These are phyloP conservation scores for Botrytis squamosa DNA, from an alignment of 2,329 filamentous ascomycete genomes.

Conservation along the genomic window DNA sequence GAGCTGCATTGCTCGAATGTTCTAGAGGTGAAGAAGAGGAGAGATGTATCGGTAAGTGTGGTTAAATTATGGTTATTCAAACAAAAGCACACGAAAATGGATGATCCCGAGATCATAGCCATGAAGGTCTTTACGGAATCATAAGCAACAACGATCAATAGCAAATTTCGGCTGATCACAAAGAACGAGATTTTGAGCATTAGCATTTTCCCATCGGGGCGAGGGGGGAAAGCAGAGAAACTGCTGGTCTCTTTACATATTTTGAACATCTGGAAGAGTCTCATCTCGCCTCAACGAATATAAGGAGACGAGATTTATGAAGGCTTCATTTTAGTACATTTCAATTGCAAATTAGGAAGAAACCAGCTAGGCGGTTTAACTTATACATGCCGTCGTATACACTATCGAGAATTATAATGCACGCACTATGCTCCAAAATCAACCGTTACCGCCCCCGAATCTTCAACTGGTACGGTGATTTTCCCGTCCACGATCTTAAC, in stretches of 20 bases:
- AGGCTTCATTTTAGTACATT: neutral
- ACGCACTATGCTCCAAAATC: constrained; percentile 23
- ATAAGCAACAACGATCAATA: neutral
- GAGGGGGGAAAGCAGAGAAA: neutral
- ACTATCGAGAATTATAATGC: too few relatives aligned
- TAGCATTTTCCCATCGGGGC: fast-evolving
- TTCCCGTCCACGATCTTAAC: constrained; percentile 42
- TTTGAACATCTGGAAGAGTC: neutral
- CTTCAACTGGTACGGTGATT: constrained; percentile 43
- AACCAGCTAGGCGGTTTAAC: neutral
- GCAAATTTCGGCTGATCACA: neutral
- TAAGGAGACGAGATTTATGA: neutral
- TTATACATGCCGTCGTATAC: neutral
- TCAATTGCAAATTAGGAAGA: neutral
- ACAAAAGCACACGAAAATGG: too few relatives aligned
- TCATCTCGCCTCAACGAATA: neutral
- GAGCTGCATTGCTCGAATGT: too few relatives aligned
- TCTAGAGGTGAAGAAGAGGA: too few relatives aligned
- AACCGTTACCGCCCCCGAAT: constrained; percentile 43
- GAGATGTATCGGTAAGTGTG: too few relatives aligned
- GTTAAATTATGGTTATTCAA: too few relatives aligned
- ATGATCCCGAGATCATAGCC: neutral
- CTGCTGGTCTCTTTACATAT: neutral
- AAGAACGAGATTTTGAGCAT: neutral
- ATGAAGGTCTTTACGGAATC: neutral